Evolutionary conservation across 2,329 filamentous ascomycete genomes (phyloP).

Genomic region (Taxawa tesnikishii): DNA sequence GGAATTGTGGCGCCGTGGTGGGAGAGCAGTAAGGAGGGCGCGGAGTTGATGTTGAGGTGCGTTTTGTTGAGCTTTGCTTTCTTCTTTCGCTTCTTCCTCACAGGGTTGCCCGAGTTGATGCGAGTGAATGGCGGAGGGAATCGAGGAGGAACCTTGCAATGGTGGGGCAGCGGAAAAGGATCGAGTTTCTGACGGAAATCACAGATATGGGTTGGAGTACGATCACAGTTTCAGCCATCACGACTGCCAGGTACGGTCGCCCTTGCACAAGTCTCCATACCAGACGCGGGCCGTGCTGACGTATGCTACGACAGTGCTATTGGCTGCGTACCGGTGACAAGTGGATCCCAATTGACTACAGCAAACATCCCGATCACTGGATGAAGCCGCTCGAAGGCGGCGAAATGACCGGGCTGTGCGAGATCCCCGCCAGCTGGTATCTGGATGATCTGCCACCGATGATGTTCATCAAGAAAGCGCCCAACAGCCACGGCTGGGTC

Average conservation of each 20-base stretch:
- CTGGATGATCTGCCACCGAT: slow-evolving; percentile 51
- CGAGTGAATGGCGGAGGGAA: no score
- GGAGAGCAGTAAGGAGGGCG: slow-evolving; percentile 58
- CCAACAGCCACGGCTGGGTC: slow-evolving; percentile 53
- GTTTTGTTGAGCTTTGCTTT: no score
- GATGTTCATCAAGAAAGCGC: slow-evolving; percentile 58
- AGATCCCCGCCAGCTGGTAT: slow-evolving; percentile 54
- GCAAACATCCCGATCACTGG: slow-evolving; percentile 48
- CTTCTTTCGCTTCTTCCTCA: no score
- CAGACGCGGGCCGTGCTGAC: not conserved
- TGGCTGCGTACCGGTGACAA: slow-evolving; percentile 51
- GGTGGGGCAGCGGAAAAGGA: no score
- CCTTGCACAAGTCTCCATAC: no score
- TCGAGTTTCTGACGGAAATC: no score
- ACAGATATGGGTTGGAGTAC: slow-evolving; percentile 61
- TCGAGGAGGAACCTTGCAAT: no score
- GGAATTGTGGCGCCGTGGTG: slow-evolving; percentile 63
- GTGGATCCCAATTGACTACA: slow-evolving; percentile 59
- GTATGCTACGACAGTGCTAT: slow-evolving; percentile 36
- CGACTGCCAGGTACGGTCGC: slow-evolving; percentile 32
- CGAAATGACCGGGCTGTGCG: slow-evolving; percentile 48
- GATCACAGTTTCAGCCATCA: slow-evolving; percentile 56
- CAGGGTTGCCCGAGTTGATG: no score
- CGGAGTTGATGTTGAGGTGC: slow-evolving; percentile 48
- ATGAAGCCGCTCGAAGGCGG: slow-evolving; percentile 54